Evolutionary conservation across 75 land plant species (phyloP), one percentile per base, ranked within the genome.

Genomic region (Sequoia sempervirens): DNA sequence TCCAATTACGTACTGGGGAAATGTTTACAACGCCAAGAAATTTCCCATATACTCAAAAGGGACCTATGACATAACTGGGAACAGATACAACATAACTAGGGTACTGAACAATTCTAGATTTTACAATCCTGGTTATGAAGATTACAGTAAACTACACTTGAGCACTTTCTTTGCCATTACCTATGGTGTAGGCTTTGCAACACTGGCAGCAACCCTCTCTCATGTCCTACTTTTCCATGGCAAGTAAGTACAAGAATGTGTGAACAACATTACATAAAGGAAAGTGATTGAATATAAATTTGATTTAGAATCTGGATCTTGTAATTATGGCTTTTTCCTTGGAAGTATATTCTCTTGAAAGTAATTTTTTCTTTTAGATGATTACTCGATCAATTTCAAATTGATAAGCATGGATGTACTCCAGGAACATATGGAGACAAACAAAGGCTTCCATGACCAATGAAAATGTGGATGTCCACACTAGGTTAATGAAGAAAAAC

Each of bases 211-310:
- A 10, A 91, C 95, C 0, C 10, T 93, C 17, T 79, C 91, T 32
- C 96, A 95, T 85, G 93, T 95, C 46, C 85, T 80, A 2, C 89
- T 92, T 75, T 93, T 93, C 86, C 83, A 95, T 84, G 96, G 96
- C 69, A 90, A 83, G 95, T 90, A 87, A 78, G 61, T 52, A 30
- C 2, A 0, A 37, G 14, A 28, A 23, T 7, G 23, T 80, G n/a
- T 17, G 20, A 11, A 11, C 47, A 80, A 43, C 50, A 69, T 30
- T 23, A 20, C 58, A 18, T 8, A 20, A 23, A 61, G 14, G 18
- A 46, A 46, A 46, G 0, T 9, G 50, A 46, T 1, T 9, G 50
- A 46, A 46, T 9, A 46, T 46, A 1, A 46, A 46, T 46, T 52
- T 36, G 43, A 58, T 41, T 11, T 45, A 2, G 36, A 37, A 58